These are phyloP conservation scores for Neonothopanus nambi DNA, from an alignment of 1,284 basidiomycete genomes.

Conservation along the genomic window DNA sequence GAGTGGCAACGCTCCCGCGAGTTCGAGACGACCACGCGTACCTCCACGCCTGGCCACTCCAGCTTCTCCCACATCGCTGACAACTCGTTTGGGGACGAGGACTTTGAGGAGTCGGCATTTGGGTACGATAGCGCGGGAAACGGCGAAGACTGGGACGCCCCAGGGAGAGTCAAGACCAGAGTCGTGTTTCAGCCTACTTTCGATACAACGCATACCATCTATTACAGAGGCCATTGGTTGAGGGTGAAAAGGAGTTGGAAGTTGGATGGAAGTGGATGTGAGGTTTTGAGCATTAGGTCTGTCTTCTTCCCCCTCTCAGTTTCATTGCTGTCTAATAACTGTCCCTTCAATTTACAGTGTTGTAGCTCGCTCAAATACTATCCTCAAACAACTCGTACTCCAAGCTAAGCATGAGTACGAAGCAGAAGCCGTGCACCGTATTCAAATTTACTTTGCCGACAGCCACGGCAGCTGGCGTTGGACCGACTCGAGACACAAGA, in stretches of 20 bases:
- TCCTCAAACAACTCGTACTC: slow-evolving; percentile 82
- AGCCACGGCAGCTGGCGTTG: slow-evolving; percentile 84
- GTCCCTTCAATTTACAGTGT: slow-evolving; percentile 45
- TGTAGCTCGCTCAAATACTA: slow-evolving; percentile 74
- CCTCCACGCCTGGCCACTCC: slow-evolving; percentile 47
- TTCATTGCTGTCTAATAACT: neutral
- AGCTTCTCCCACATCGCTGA: slow-evolving; percentile 37
- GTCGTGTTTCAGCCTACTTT: slow-evolving; percentile 84
- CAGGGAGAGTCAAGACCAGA: slow-evolving; percentile 70
- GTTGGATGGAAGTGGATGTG: slow-evolving; percentile 60
- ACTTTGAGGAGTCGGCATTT: slow-evolving; percentile 42
- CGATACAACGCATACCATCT: slow-evolving; percentile 82
- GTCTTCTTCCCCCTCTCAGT: neutral
- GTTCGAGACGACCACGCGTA: slow-evolving; percentile 80
- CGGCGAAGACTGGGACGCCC: slow-evolving; percentile 47
- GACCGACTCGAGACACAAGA: slow-evolving; percentile 80
- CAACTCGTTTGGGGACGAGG: slow-evolving; percentile 66
- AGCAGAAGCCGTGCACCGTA: slow-evolving; percentile 77
- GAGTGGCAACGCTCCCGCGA: slow-evolving; percentile 84
- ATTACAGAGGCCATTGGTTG: slow-evolving; percentile 79
- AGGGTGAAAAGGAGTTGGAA: slow-evolving; percentile 69
- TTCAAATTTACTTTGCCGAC: slow-evolving; percentile 84
- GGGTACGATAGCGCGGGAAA: slow-evolving; percentile 5
- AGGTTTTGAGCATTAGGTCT: slow-evolving; percentile 73
- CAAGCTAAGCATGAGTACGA: slow-evolving; percentile 86